Percentiles rank a stretch among this genome's conserved stretches.
These are phyloP conservation scores for Sarocladium oryzae DNA, from an alignment of 2,329 filamentous ascomycete genomes.

Conservation along the genomic window DNA sequence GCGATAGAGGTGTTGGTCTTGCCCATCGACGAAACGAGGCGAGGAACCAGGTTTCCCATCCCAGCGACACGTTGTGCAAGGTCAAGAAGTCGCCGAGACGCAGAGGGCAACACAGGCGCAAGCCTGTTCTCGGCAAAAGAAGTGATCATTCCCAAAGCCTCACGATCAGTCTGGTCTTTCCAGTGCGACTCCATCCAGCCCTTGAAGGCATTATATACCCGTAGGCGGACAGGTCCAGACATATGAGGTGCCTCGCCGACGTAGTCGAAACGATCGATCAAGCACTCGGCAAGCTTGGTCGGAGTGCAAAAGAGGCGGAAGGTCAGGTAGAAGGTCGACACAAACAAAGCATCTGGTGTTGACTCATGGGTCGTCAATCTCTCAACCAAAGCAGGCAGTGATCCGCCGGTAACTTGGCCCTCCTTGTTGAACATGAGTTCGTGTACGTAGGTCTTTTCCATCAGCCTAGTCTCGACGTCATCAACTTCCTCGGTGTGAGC, in stretches of 20 bases:
- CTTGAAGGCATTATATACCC: constrained; percentile 96
- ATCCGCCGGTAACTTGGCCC: constrained; percentile 88
- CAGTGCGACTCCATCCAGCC: constrained; percentile 96
- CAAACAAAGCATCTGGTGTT: constrained; percentile 85
- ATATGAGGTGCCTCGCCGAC: constrained; percentile 70
- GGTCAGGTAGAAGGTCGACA: constrained; percentile 92
- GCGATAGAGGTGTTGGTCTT: constrained; percentile 75
- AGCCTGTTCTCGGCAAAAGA: constrained; percentile 74
- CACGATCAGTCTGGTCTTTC: constrained; percentile 72
- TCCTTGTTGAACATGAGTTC: constrained; percentile 93
- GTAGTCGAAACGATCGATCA: constrained; percentile 92
- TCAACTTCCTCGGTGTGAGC: constrained; percentile 67
- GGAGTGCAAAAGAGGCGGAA: constrained; percentile 91
- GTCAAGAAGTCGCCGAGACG: constrained; percentile 74
- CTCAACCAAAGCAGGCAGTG: constrained; percentile 85
- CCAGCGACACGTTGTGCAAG: constrained; percentile 71
- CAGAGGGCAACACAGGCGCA: constrained; percentile 60
- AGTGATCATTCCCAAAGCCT: constrained; percentile 68
- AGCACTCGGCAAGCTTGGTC: constrained; percentile 65
- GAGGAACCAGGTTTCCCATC: constrained; percentile 71
- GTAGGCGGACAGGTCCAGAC: constrained; percentile 73
- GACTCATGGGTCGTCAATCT: constrained; percentile 88
- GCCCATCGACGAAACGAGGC: constrained; percentile 77
- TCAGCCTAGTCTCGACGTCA: constrained; percentile 73
- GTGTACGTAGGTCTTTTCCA: constrained; percentile 88